Evolutionary conservation across 768 basidiomycete genomes (phyloP).

Genomic region (Termitomyces sp.): DNA sequence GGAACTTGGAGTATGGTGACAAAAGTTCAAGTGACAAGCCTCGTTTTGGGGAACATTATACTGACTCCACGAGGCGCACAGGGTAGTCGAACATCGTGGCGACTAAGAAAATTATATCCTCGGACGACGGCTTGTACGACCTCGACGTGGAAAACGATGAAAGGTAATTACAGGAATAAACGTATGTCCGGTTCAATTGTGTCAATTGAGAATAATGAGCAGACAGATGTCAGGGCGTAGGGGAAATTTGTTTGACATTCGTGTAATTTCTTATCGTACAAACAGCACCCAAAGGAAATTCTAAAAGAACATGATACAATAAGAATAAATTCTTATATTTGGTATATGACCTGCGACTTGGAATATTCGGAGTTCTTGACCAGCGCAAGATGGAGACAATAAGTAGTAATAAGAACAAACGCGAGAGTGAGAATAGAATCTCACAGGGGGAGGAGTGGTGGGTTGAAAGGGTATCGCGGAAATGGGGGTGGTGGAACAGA

Average conservation of each 20-base stretch:
- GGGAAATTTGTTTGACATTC: conserved; percentile 4
- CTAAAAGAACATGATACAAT: conserved; percentile 14
- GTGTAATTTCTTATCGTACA: conserved; percentile 12
- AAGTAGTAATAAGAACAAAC: conserved; percentile 8
- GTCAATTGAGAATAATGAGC: neutral
- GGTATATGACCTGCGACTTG: conserved; percentile 8
- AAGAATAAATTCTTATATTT: conserved; percentile 15
- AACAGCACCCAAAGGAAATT: conserved; percentile 5
- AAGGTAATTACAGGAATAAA: neutral
- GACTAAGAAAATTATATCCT: conserved; percentile 1
- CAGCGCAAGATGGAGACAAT: conserved; percentile 1
- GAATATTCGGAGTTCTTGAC: conserved; percentile 9
- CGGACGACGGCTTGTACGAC: neutral
- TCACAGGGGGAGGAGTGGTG: conserved; percentile 2
- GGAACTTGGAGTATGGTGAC: neutral
- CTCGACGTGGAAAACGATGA: conserved; percentile 1
- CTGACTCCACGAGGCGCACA: conserved; percentile 6
- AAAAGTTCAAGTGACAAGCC: neutral
- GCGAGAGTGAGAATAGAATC: conserved; percentile 7
- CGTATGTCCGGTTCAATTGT: conserved; percentile 1
- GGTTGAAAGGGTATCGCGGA: neutral
- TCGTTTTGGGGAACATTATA: conserved; percentile 1
- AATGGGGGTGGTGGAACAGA: neutral
- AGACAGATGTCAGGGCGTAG: conserved; percentile 3
- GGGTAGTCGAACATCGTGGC: neutral